phyloP scores from a whole-genome alignment of 306 rosid genomes.

The Castanea sativa region DNA sequence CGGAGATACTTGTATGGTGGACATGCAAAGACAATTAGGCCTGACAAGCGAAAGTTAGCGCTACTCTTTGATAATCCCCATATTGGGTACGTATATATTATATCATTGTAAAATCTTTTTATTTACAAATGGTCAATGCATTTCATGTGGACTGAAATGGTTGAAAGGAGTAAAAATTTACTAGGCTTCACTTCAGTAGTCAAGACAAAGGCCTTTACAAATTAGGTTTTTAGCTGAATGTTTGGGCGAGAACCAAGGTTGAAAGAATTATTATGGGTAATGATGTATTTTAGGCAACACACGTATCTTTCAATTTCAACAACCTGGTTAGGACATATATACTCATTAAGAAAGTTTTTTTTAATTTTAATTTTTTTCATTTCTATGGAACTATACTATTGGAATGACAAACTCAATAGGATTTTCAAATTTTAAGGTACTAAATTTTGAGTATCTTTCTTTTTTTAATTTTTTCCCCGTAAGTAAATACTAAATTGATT shows the following conservation, averaged over 20 bases:
- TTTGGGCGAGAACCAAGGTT: background rate
- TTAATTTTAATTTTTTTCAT: background rate
- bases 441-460: background rate
- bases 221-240: background rate
- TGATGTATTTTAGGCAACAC: background rate
- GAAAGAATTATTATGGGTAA: background rate
- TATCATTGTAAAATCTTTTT: constrained; percentile 3
- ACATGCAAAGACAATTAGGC: constrained; percentile 91
- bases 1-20: constrained; percentile 92
- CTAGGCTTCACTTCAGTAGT: background rate
- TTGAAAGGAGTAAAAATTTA: background rate
- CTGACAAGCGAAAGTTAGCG: constrained; percentile 94
- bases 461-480: background rate
- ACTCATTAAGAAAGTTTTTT: background rate
- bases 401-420: background rate
- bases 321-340: background rate
- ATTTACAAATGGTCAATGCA: background rate
- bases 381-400: background rate
- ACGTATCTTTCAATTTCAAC: background rate
- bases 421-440: background rate
- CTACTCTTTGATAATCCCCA: constrained; percentile 80
- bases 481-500: background rate
- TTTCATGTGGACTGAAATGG: background rate
- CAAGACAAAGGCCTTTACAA: background rate
- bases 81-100: constrained; percentile 58